A percentile compares a stretch with the other conserved stretches of the same genome.
These are phyloP conservation scores for Epithele typhae DNA, from an alignment of 768 basidiomycete species.

Conservation along the genomic window DNA sequence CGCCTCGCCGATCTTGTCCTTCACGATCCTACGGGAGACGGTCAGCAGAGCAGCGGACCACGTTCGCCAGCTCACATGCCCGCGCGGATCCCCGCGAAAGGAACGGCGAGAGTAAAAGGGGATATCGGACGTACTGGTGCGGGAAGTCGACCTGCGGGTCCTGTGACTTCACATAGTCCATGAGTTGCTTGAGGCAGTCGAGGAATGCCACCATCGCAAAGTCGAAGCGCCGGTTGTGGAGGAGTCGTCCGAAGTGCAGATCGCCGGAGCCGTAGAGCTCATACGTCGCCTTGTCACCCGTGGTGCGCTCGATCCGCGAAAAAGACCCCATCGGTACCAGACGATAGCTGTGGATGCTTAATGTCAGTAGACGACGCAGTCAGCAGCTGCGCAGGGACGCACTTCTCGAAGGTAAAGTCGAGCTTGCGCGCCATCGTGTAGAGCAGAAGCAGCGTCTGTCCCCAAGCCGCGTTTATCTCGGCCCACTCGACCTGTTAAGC, in stretches of 20 bases:
- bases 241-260: conserved; percentile 76
- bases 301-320: conserved; percentile 82
- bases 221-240: conserved; percentile 96
- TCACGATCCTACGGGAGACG: conserved; percentile 57
- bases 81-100: background rate
- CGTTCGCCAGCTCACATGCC: background rate
- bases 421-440: conserved; percentile 91
- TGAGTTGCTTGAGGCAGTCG: conserved; percentile 89
- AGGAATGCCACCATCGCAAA: conserved; percentile 94
- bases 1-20: conserved; percentile 94
- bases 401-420: conserved; percentile 86
- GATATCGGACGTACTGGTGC: conserved; percentile 64
- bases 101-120: too few relatives aligned
- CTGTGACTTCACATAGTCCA: conserved; percentile 78
- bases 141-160: conserved; percentile 75
- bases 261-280: conserved; percentile 96
- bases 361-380: conserved; percentile 1
- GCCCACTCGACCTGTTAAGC: conserved; percentile 84
- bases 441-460: conserved; percentile 86
- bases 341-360: conserved; percentile 59
- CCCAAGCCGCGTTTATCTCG: conserved; percentile 99
- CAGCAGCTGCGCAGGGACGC: conserved; percentile 22
- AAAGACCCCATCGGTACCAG: conserved; percentile 94
- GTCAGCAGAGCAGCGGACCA: too few relatives aligned
- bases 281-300: conserved; percentile 78